Evolutionary conservation across 495 filamentous ascomycete species (phyloP), one percentile per base, ranked within the genome.

Genomic region (Lindgomyces ingoldianus): DNA sequence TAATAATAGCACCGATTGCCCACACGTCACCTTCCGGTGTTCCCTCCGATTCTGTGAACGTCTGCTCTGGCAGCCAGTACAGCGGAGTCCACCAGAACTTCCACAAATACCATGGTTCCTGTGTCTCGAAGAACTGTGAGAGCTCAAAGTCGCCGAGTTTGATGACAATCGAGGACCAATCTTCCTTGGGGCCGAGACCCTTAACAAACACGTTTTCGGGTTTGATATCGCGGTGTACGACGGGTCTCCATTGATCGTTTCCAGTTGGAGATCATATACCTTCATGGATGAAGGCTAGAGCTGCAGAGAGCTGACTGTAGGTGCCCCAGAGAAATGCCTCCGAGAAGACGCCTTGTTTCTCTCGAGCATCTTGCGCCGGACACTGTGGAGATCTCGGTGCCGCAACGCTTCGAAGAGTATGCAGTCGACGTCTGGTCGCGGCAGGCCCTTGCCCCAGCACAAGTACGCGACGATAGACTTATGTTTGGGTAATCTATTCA

Each of bases 101-200:
- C 1, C 0, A 22, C 30, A 63, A 49, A n/a, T 1, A 16, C 1
- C n/a, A 6, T 3, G 18, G 9, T 55, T n/a, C 24, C 8, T 30
- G 2, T 18, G 46, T 30, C 18, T 60, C 39, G 42, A 55, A 67
- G 29, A 49, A 56, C 0, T 36, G 18, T 6, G 64, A n/a, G 1
- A 67, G 29, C 2, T 51, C 64, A 29, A 67, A 67, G 30, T 67
- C 64, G 48, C 18, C 45, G 18, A 67, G 57, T 29, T 67, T 67
- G 33, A 67, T 56, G 4, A 24, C 19, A 9, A 64, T 22, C 6
- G 22, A 29, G 6, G 61, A 57, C 41, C 1, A 27, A n/a, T 57
- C 52, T 12, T 45, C 14, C 16, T 55, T 56, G 44, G 6, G 44
- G 45, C 45, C 57, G 11, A 50, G 36, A 12, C 2, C n/a, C 24